These are phyloP conservation scores for Apiospora pterosperma DNA, from an alignment of 2,329 filamentous ascomycete species.

Conservation along the genomic window DNA sequence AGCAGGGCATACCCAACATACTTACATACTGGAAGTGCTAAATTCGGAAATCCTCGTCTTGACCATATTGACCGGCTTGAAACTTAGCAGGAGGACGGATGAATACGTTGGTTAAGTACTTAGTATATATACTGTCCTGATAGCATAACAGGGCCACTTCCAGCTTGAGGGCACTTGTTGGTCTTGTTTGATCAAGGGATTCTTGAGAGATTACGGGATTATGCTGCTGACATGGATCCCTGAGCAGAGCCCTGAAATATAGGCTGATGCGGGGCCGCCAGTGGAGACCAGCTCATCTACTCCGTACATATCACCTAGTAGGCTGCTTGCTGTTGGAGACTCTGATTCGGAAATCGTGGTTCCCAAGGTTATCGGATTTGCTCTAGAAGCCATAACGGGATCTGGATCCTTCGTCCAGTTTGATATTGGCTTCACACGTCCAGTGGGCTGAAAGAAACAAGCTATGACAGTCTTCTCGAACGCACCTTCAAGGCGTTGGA, in stretches of 20 bases:
- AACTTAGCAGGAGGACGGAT: background rate
- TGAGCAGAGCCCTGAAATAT: background rate
- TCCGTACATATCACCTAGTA: no score
- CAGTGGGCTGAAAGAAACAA: background rate
- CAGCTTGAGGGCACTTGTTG: background rate
- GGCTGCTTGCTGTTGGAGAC: no score
- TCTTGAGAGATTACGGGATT: no score
- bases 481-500: background rate
- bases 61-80: background rate
- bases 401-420: background rate
- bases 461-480: background rate
- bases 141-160: background rate
- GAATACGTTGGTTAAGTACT: background rate
- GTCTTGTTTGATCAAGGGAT: background rate
- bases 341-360: no score
- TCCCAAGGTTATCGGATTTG: background rate
- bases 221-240: background rate
- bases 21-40: background rate
- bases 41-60: background rate
- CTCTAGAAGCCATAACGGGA: background rate
- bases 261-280: background rate
- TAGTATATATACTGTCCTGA: background rate
- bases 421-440: background rate
- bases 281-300: background rate
- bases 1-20: background rate